Evolutionary conservation across 179 eudicot genomes (phyloP).

Genomic region (Heliamphora ciliata): DNA sequence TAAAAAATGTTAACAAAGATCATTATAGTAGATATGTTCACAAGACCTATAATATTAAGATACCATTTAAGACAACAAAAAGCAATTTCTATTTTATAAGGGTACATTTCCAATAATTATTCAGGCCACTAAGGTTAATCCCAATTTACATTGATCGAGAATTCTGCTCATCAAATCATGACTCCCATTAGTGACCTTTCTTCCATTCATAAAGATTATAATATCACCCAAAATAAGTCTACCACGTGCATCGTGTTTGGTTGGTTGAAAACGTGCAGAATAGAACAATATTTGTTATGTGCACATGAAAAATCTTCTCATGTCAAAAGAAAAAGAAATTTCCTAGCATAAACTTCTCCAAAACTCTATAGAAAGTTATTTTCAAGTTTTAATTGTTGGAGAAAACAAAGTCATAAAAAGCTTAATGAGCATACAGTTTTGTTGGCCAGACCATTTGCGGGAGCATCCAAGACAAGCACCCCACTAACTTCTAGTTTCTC

Average conservation of each 20-base stretch:
- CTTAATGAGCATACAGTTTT: conserved; percentile 59
- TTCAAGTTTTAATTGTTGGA: not conserved
- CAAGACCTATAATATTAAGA: no score
- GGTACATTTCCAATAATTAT: no score
- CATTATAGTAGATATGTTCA: no score
- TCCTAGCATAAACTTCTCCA: not conserved
- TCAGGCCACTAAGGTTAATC: no score
- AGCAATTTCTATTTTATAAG: no score
- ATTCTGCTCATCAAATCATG: no score
- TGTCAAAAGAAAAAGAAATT: not conserved
- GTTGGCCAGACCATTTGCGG: conserved; percentile 83
- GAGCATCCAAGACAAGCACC: conserved; percentile 94
- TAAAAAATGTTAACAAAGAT: no score
- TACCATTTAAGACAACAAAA: no score
- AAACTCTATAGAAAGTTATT: not conserved
- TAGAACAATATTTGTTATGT: not conserved
- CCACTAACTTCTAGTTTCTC: conserved; percentile 95
- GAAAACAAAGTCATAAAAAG: not conserved
- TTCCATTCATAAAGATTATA: conserved; percentile 26
- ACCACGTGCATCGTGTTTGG: conserved; percentile 86
- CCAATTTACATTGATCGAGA: no score
- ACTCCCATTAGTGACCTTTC: no score
- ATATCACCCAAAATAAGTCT: conserved; percentile 82
- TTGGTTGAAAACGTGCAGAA: conserved; percentile 24
- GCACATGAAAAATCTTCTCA: not conserved